Conservation (phyloP, 2,329 filamentous ascomycete genomes). For the Curvularia eragrostidis region DNA sequence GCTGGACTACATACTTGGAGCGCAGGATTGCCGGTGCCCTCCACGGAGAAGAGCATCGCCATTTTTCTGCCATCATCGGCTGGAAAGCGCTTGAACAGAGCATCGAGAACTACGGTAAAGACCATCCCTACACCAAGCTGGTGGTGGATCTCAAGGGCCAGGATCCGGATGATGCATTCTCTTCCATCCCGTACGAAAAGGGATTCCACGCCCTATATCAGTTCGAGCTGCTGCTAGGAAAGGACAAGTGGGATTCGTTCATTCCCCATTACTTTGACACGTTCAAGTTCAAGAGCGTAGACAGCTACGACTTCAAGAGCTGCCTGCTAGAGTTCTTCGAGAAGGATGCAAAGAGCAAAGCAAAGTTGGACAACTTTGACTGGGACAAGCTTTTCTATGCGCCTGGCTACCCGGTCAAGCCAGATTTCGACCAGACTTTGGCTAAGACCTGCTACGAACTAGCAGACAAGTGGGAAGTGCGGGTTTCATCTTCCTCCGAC, state of each 20-base stretch:
- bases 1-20: constrained; percentile 96
- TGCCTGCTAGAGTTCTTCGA: constrained; percentile 87
- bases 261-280: constrained; percentile 93
- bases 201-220: constrained; percentile 94
- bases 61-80: constrained; percentile 95
- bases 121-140: constrained; percentile 93
- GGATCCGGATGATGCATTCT: constrained; percentile 96
- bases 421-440: constrained; percentile 85
- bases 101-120: constrained; percentile 76
- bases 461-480: constrained; percentile 78
- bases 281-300: constrained; percentile 84
- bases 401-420: constrained; percentile 89
- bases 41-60: constrained; percentile 83
- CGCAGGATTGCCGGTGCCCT: constrained; percentile 78
- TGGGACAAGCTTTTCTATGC: constrained; percentile 91
- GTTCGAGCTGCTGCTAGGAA: constrained; percentile 83
- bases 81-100: constrained; percentile 89
- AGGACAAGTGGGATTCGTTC: constrained; percentile 90
- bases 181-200: constrained; percentile 91
- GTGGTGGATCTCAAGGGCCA: constrained; percentile 86
- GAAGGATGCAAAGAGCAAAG: constrained; percentile 65
- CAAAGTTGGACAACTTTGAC: constrained; percentile 75
- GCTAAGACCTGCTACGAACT: constrained; percentile 85
- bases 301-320: constrained; percentile 92
- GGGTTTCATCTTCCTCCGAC: constrained; percentile 36